These are phyloP conservation scores for Sugiyamaella pinicola DNA, from an alignment of 1,139 yeast species.

Conservation along the genomic window DNA sequence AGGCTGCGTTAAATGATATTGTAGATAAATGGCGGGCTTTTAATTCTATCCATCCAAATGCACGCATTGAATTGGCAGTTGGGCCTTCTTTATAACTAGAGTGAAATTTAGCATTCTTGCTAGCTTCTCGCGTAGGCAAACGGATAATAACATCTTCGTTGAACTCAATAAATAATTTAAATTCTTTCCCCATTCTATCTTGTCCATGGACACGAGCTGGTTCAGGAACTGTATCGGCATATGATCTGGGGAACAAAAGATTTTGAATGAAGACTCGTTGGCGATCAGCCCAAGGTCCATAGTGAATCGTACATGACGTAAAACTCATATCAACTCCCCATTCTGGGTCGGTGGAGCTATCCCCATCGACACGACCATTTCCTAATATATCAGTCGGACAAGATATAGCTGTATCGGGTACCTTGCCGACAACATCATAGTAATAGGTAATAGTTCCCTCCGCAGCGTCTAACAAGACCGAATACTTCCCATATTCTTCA, in stretches of 20 bases:
- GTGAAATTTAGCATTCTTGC: slow-evolving; percentile 61
- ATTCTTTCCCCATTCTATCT: slow-evolving; percentile 57
- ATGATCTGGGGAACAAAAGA: slow-evolving; percentile 67
- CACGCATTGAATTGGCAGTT: slow-evolving; percentile 47
- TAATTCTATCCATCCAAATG: slow-evolving; percentile 92
- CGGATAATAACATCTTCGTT: slow-evolving; percentile 70
- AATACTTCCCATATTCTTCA: slow-evolving; percentile 80
- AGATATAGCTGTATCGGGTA: slow-evolving; percentile 46
- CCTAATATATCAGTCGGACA: slow-evolving; percentile 51
- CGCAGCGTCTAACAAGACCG: slow-evolving; percentile 71
- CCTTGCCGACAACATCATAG: slow-evolving; percentile 71
- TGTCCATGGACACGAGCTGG: slow-evolving; percentile 51
- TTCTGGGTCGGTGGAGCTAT: slow-evolving; percentile 50
- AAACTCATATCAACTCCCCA: slow-evolving; percentile 65
- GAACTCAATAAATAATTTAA: slow-evolving; percentile 54
- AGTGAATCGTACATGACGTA: slow-evolving; percentile 67
- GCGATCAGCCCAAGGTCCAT: slow-evolving; percentile 96
- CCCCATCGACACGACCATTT: slow-evolving; percentile 46
- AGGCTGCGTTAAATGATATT: slow-evolving; percentile 52
- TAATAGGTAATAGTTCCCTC: slow-evolving; percentile 58
- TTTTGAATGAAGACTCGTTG: slow-evolving; percentile 69
- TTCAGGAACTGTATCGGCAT: slow-evolving; percentile 58
- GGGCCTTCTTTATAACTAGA: slow-evolving; percentile 42
- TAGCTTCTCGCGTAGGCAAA: slow-evolving; percentile 79
- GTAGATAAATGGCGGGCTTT: slow-evolving; percentile 59